Base-by-base conservation (phyloP, 1,284 basidiomycete genomes). In the Cryptococcus sp. region DNA sequence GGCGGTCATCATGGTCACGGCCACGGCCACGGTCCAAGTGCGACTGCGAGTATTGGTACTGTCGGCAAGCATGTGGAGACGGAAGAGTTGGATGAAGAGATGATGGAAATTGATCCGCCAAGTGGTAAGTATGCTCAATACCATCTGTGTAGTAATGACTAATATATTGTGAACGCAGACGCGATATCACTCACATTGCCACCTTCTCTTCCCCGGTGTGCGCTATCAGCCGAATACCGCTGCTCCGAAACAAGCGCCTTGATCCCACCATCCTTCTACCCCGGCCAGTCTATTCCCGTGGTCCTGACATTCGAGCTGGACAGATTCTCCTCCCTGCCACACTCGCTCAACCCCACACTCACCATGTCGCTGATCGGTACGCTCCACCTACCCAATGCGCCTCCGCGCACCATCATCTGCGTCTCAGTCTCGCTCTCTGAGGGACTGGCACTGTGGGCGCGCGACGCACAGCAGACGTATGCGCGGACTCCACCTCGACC, bases 281-380 rank as follows among this genome's bases (percentile, higher is more conserved):
- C 74, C 11, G 71, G 74, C 3, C 71, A 76, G 57, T 64, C 70
- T 0, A 77, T 77, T 25, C 75, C 75, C 1, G 72, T 70, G 16
- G 56, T 71, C 17, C 63, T 77, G 43, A 66, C 66, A 6, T 67
- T 73, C 52, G 57, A 61, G 15, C 61, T 76, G 13, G 67, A 73
- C 15, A 65, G 69, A 11, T 61, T 63, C 58, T 67, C 71, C 0
- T 66, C 62, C 22, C 59, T 77, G 11, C 70, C 72, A 7, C 67
- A 70, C 47, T 45, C 65, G 4, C 65, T 75, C 38, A 66, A 68
- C 40, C 72, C 71, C 0, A 52, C 60, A 5, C 57, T 77, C 43
- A 68, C 66, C 23, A 72, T 77, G 65, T 70, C 69, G 11, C 61
- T 77, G 20, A 59, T 73, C 42, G 75, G 72, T 27, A 70, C 68